These are phyloP conservation scores for Aspergillus bombycis DNA, from an alignment of 2,329 filamentous ascomycete genomes.

Conservation along the genomic window DNA sequence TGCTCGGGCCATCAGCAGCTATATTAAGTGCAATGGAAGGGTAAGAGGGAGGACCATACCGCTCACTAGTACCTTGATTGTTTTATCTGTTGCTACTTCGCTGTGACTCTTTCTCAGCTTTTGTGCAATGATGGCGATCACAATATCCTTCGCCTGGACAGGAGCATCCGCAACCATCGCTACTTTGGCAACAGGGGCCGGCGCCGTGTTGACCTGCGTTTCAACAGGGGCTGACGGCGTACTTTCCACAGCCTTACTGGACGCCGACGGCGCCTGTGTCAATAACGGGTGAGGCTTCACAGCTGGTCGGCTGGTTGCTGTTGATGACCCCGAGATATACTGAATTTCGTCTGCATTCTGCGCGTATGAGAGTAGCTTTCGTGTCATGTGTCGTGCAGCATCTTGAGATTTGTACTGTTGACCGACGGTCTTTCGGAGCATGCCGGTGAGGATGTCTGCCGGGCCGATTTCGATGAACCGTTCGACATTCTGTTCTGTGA, in stretches of 20 bases:
- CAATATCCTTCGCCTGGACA: not conserved
- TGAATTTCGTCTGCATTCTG: not conserved
- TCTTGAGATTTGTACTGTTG: slow-evolving; percentile 1
- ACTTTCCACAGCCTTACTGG: not conserved
- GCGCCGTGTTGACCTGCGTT: not conserved
- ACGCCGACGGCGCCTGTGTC: not conserved
- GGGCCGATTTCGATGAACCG: not conserved
- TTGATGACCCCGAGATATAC: not conserved
- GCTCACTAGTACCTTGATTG: not conserved
- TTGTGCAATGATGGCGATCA: not conserved
- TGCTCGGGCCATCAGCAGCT: not conserved
- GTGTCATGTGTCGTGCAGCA: not conserved
- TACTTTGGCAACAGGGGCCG: not conserved
- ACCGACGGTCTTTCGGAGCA: not conserved
- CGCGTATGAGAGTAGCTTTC: not conserved
- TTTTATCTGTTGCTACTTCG: not conserved
- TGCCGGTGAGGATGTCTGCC: not conserved
- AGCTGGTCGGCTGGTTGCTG: not conserved
- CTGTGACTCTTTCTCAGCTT: not conserved
- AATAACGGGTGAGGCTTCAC: not conserved
- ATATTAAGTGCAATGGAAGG: no score
- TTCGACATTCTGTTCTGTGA: not conserved
- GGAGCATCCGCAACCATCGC: not conserved
- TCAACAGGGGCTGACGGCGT: not conserved
- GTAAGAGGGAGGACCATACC: not conserved